Conservation (phyloP, 371 early-diverging fungal species). For the Syncephalastrum contaminatum region DNA sequence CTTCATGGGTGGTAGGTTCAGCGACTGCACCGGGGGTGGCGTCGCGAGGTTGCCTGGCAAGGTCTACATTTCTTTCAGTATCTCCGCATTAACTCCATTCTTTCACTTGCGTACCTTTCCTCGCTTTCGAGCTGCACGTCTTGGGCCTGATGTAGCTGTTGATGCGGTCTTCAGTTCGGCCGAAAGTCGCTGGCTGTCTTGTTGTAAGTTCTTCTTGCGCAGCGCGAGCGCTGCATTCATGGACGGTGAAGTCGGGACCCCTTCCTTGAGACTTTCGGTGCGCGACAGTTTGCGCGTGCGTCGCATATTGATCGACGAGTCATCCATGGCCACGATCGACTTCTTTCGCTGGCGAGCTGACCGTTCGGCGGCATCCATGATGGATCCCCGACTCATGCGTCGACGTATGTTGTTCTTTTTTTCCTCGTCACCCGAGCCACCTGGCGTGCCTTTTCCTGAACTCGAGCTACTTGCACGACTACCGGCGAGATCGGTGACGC, state of each 20-base stretch:
- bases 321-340: slow-evolving; percentile 18
- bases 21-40: slow-evolving; percentile 40
- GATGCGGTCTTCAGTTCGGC: too few species aligned
- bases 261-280: slow-evolving; percentile 43
- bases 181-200: not conserved
- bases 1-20: slow-evolving; percentile 51
- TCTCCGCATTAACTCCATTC: not conserved
- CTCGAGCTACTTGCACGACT: slow-evolving; percentile 16
- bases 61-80: slow-evolving; percentile 24
- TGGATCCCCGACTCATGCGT: slow-evolving; percentile 10
- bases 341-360: slow-evolving; percentile 15
- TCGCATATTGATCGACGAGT: slow-evolving; percentile 4
- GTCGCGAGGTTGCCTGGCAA: slow-evolving; percentile 49
- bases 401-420: slow-evolving; percentile 8
- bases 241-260: slow-evolving; percentile 36
- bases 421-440: slow-evolving; percentile 14
- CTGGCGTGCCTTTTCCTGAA: slow-evolving; percentile 7
- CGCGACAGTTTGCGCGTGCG: slow-evolving; percentile 28
- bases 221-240: slow-evolving; percentile 21
- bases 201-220: slow-evolving; percentile 22
- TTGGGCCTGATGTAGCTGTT: not conserved
- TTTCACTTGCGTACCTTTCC: slow-evolving; percentile 32
- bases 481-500: slow-evolving; percentile 8
- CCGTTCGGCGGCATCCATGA: not conserved
- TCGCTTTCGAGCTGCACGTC: slow-evolving; percentile 27